Base-by-base conservation (phyloP, 257 asterid species). In the Nicotiana noctiflora region DNA sequence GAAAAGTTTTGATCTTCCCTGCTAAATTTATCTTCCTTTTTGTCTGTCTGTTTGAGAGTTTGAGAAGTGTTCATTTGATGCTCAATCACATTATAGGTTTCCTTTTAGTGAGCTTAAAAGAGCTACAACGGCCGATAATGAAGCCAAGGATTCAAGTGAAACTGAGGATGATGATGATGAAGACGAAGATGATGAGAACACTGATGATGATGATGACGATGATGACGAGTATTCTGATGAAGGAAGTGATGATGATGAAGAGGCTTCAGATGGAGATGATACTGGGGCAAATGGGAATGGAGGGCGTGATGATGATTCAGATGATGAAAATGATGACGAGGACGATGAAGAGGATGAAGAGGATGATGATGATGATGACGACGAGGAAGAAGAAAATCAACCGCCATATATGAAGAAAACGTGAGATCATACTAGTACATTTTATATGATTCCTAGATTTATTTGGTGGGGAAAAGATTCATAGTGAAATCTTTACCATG, bases 101-200 rank as follows among this genome's bases (percentile, higher is more conserved):
- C 83, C 83, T 25, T 31, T 61, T 52, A 46, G 81, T 55, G 85
- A 70, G 34, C 81, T 72, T 13, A 55, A 79, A 27, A 55, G 56
- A 60, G 64, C 55, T 25, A 52, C 8, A 1, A 66, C 1, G 18
- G 44, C 75, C 44, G 80, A 25, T 2, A 6, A 65, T 77, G 84
- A 79, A 55, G 32, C 66, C 37, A 78, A 53, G 76, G 85, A 81
- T 78, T 79, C 83, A 53, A 56, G 81, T 78, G 83, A 82, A 37
- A 72, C 31, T 17, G 79, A 70, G 1, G 85, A 84, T n/a, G 83
- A 61, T 5, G 66, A 76, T 0, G 81, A 74, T 0, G 79, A 84
- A 4, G 55, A 78, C 1, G 75, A 79, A 3, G 46, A 77, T 9
- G 80, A 25, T 2, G 53, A 67, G 4, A 55, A 21, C 64, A 65